Evolutionary conservation across 345 rosid genomes (phyloP), one percentile per base, ranked within the genome.

Genomic region (Rhodamnia argentea): DNA sequence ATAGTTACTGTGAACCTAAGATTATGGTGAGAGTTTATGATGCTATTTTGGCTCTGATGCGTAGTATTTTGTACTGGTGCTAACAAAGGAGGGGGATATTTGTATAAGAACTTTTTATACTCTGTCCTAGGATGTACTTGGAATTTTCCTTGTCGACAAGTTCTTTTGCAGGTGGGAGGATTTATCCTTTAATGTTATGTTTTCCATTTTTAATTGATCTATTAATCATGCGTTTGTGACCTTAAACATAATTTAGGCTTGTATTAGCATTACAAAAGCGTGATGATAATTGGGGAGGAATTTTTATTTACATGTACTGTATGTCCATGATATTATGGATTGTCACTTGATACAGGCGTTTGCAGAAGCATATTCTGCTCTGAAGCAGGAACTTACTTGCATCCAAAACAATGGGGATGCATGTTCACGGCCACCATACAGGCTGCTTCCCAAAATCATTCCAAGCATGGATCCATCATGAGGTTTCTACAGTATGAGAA

Each of bases 311-410:
- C 85, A 50, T 83, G 40, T 82, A 23, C 51, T 84, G 54, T 70
- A 42, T 85, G 82, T 84, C 81, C 20, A 83, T 70, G 59, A 60
- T 60, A 42, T 57, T 84, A 27, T 44, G 76, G 81, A 74, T 52
- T 76, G 29, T 86, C 86, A 37, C 78, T 58, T 89, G 84, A 42
- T 93, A 91, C 93, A 97, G 98, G 98, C 99, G 84, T 97, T 97
- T 91, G 93, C 99, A 40, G 99, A 97, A 87, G 99, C 99, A 54
- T 94, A 94, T 92, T 91, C 96, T 85, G 76, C 91, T 86, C 90
- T 97, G 90, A 97, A 97, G 92, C 94, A 91, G 84, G 98, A 97
- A 93, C 92, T 93, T 51, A 82, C 90, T 59, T 89, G 89, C 91
- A 90, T 91, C 83, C 86, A 93, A 44, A 90, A 87, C 84, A 89